phyloP scores from a whole-genome alignment of 2,329 filamentous ascomycete genomes.

The Waltergamsia citrina region DNA sequence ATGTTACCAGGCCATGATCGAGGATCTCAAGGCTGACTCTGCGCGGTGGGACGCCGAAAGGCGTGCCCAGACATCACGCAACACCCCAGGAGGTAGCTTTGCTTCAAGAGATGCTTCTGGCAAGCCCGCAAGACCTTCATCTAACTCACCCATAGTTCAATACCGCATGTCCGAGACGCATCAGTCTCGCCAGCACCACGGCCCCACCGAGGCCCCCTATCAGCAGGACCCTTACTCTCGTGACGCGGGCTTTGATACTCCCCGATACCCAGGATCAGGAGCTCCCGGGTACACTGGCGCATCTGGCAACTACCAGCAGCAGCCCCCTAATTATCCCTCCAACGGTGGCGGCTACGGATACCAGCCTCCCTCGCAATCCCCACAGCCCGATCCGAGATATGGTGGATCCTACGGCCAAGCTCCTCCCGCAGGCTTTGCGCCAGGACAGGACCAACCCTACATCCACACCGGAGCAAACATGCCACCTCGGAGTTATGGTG shows the following conservation, averaged over 20 bases:
- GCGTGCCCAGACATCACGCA: conserved; percentile 44
- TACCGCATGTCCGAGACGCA: conserved; percentile 46
- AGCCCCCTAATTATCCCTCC: conserved; percentile 16
- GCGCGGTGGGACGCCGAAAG: conserved; percentile 53
- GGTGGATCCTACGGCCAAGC: conserved; percentile 14
- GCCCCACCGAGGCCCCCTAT: conserved; percentile 30
- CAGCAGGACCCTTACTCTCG: conserved; percentile 24
- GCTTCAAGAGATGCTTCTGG: conserved; percentile 39
- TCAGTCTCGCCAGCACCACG: conserved; percentile 36
- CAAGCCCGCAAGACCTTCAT: conserved; percentile 37
- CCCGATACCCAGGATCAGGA: conserved; percentile 41
- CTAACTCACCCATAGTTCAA: conserved; percentile 51
- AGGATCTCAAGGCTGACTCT: conserved; percentile 52
- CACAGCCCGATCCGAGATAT: conserved; percentile 22
- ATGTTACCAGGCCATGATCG: conserved; percentile 46
- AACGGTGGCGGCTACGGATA: conserved; percentile 17
- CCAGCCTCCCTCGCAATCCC: conserved; percentile 18
- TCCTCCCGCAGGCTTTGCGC: conserved; percentile 6
- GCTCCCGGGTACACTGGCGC: conserved; percentile 39
- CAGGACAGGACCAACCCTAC: conserved; percentile 20
- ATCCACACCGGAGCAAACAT: conserved; percentile 25
- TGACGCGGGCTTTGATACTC: conserved; percentile 30
- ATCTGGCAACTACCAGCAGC: conserved; percentile 20
- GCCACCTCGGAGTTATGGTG: conserved; percentile 14
- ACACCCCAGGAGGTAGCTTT: conserved; percentile 47